Evolutionary conservation across 2,329 filamentous ascomycete species (phyloP), one percentile per base, ranked within the genome.

Genomic region (Zymoseptoria pseudotritici): DNA sequence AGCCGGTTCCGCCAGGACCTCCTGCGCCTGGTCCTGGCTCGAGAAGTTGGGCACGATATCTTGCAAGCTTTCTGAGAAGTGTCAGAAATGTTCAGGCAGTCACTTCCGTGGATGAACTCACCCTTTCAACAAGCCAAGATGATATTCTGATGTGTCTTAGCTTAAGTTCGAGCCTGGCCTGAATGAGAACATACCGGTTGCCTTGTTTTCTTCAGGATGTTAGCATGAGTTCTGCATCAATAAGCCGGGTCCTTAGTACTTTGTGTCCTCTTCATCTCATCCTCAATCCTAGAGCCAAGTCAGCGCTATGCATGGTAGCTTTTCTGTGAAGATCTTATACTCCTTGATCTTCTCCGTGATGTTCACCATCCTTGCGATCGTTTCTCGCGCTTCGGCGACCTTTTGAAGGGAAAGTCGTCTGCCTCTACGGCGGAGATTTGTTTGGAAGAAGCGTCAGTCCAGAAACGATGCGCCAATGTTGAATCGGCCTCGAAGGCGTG

Each of bases 321-420:
- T 9, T 10, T 24, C 29, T 2, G 9, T 22, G 24, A 42, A 21
- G 36, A 22, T 19, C 20, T 74, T 87, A 72, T 78, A 96, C 93
- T 97, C 94, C 83, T 99, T 99, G 81, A 99, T 99, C 84, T 96
- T 97, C 58, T 99, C 95, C 67, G 94, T 97, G 68, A 99, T 99
- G 81, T 97, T 97, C 77, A 97, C 94, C 94, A 99, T 99, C 71
- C 72, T 79, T 70, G 56, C 73, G 54, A 53, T 53, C 50, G 20
- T n/a, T 52, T 56, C 66, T 63, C 65, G 63, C 58, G 52, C n/a
- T 21, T 49, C 58, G 36, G 58, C 57, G 61, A 17, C 4, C 36
- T 46, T n/a, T 4, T 7, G n/a, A n/a, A n/a, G 13, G 13, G 7
- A 17, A 46, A 46, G 11, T 46, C 5, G 13, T 46, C 36, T n/a